Percentiles rank a stretch among this genome's conserved stretches.
Evolutionary conservation across 352 stramenopile species (phyloP).

Genomic region (Globisporangium cystogenes): DNA sequence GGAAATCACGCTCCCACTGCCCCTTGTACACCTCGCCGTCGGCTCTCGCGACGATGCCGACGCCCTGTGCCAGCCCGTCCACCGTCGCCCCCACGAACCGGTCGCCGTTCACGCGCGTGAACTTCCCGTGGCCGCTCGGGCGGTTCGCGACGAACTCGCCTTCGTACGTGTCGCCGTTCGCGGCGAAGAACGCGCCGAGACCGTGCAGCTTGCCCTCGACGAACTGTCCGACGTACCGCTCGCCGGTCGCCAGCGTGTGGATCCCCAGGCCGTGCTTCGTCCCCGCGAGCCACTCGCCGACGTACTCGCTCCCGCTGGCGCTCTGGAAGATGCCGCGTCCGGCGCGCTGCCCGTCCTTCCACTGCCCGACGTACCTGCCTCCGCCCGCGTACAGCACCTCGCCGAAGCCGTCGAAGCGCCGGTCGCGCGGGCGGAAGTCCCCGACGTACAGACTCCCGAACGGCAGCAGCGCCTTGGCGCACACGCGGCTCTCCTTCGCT

Average conservation of each 20-base stretch:
- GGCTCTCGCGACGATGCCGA: slow-evolving; percentile 68
- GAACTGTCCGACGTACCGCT: slow-evolving; percentile 86
- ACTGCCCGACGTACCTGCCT: slow-evolving; percentile 83
- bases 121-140: slow-evolving; percentile 55
- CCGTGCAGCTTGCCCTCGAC: slow-evolving; percentile 71
- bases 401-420: slow-evolving; percentile 72
- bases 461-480: slow-evolving; percentile 60
- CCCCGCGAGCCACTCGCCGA: slow-evolving; percentile 72
- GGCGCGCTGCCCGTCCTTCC: slow-evolving; percentile 57
- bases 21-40: slow-evolving; percentile 91
- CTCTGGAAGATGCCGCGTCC: slow-evolving; percentile 68
- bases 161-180: slow-evolving; percentile 84
- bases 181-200: slow-evolving; percentile 40
- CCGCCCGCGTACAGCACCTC: slow-evolving; percentile 83
- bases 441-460: slow-evolving; percentile 74
- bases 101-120: slow-evolving; percentile 66
- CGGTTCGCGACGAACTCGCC: slow-evolving; percentile 43
- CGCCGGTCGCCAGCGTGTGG: slow-evolving; percentile 68
- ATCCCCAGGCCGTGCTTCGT: slow-evolving; percentile 77
- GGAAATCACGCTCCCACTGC: slow-evolving; percentile 55
- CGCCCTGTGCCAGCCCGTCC: slow-evolving; percentile 56
- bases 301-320: slow-evolving; percentile 46
- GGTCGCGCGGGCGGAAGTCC: slow-evolving; percentile 40
- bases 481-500: slow-evolving; percentile 24
- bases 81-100: slow-evolving; percentile 62